A percentile compares a stretch with the other conserved stretches of the same genome.
These are phyloP conservation scores for Phlegmacium glaucopus DNA, from an alignment of 768 basidiomycete species.

Conservation along the genomic window DNA sequence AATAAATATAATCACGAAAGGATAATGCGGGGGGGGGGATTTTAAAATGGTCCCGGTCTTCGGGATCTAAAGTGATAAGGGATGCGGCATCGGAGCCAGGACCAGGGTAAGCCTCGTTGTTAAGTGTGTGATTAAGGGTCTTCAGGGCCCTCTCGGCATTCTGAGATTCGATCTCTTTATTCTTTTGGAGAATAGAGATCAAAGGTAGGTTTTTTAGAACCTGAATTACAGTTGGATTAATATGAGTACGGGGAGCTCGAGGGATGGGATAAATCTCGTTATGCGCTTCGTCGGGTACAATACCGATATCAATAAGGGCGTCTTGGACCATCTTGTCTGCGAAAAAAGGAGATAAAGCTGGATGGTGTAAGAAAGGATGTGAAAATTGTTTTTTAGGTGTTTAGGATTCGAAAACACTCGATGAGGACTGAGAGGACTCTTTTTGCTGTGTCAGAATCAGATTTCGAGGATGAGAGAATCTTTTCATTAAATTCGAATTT, in stretches of 20 bases:
- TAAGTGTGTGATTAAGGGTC: conserved; percentile 6
- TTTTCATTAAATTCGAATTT: neutral
- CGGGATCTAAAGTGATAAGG: no score
- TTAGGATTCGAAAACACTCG: neutral
- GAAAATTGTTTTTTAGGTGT: neutral
- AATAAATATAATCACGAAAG: neutral
- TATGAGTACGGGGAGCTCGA: neutral
- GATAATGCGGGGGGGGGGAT: neutral
- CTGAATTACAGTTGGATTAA: neutral
- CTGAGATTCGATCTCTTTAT: conserved; percentile 7
- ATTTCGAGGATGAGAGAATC: neutral
- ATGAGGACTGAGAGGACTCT: neutral
- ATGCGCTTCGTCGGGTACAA: neutral
- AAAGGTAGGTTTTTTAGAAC: neutral
- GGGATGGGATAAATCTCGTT: neutral
- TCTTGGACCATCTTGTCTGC: neutral
- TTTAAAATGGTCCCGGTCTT: no score
- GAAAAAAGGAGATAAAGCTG: neutral
- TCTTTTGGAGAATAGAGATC: neutral
- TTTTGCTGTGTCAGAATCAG: neutral
- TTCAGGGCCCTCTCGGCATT: neutral
- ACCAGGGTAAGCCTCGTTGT: no score
- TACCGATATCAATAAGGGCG: neutral
- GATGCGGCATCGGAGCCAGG: no score
- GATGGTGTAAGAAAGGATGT: neutral